These are phyloP conservation scores for Hysterium pulicare DNA, from an alignment of 2,329 filamentous ascomycete species.

Conservation along the genomic window DNA sequence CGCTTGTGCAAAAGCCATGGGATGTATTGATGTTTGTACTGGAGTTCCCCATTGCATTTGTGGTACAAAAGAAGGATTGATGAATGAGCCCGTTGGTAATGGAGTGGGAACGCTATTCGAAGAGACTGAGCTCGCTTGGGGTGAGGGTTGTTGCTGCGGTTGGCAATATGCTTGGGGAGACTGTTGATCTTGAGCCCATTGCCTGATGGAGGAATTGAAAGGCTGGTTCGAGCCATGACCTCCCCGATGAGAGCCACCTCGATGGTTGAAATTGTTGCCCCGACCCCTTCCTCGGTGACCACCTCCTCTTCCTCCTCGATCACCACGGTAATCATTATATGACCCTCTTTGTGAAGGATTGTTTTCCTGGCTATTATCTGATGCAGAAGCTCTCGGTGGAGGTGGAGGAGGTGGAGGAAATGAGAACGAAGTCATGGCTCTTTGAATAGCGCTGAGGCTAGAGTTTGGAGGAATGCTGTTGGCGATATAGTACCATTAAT, in stretches of 20 bases:
- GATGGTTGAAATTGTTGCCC: constrained; percentile 11
- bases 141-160: constrained; percentile 7
- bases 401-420: constrained; percentile 50
- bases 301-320: constrained; percentile 13
- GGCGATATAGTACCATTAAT: too few species aligned
- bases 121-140: too few species aligned
- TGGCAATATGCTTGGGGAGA: constrained; percentile 7
- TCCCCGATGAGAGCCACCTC: constrained; percentile 11
- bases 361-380: constrained; percentile 20
- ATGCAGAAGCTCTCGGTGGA: constrained; percentile 29
- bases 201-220: constrained; percentile 9
- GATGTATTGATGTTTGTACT: constrained; percentile 16
- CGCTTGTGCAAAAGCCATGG: constrained; percentile 23
- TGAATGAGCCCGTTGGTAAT: constrained; percentile 8
- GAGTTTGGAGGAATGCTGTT: too few species aligned
- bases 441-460: too few species aligned
- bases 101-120: too few species aligned
- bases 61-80: constrained; percentile 14
- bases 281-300: constrained; percentile 15
- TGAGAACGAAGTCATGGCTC: constrained; percentile 39
- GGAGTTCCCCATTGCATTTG: constrained; percentile 8
- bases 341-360: constrained; percentile 30
- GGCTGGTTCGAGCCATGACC: constrained; percentile 11
- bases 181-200: constrained; percentile 13
- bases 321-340: constrained; percentile 9